Base-by-base conservation (phyloP, 75 land plant species). In the Azolla pinnata region DNA sequence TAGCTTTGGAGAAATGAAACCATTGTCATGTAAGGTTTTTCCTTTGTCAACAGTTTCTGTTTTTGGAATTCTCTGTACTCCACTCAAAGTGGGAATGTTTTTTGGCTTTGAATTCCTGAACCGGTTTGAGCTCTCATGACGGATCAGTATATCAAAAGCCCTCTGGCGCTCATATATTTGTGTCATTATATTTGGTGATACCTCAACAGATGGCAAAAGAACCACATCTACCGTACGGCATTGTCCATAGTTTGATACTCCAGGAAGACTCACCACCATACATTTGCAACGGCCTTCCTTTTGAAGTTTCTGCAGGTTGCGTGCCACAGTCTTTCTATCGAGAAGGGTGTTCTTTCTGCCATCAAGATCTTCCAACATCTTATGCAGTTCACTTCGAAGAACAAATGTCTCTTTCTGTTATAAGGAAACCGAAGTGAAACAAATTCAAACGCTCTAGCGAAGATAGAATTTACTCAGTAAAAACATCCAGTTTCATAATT, bases 1-100 rank as follows among this genome's bases (percentile, higher is more conserved):
- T 88, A 95, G 87, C 73, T 90, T 95, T 33, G 91, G 76, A 29
- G 79, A 61, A 33, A 90, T 68, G 68, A 75, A 95, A 2, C 99
- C 99, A 77, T 89, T 89, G 18, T 75, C 73, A 57, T 79, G 80
- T 84, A 86, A 68, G 0, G 81, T 58, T 40, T 75, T 79, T 44
- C 32, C 65, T 24, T 44, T 53, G 32, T 63, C 63, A 47, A 46
- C 48, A 25, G 14, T 14, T 29, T 38, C 24, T 40, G 35, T 52
- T 19, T 52, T 60, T 0, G 54, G 48, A 60, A 66, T 65, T 51
- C 79, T 74, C 59, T 69, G 72, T 29, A 90, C 60, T 52, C 61
- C 76, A 31, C 70, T 59, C 40, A 89, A 48, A 31, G 62, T 59
- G 35, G 87, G 78, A 26, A 83, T 75, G 25, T 65, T 35, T 24